A percentile compares a stretch with the other conserved stretches of the same genome.
Evolutionary conservation across 78 protist species (phyloP).

Genomic region (Creolimax fragrantissima): DNA sequence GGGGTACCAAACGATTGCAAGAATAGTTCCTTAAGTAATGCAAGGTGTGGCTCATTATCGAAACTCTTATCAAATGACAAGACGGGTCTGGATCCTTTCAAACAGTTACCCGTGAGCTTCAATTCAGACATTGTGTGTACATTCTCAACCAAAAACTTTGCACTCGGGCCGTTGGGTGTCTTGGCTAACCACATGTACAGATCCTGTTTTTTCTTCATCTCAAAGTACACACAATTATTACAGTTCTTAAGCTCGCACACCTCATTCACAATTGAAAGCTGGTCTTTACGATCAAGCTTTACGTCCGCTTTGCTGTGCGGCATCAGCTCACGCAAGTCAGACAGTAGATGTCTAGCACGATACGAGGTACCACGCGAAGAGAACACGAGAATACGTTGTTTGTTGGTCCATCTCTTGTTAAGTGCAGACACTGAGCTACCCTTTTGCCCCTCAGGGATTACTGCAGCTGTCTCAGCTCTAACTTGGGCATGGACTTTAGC

Average conservation of each 20-base stretch:
- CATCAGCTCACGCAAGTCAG: slow-evolving; percentile 39
- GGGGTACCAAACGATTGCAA: slow-evolving; percentile 77
- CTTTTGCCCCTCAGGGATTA: neutral
- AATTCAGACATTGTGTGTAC: slow-evolving; percentile 84
- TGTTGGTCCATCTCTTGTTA: slow-evolving; percentile 8
- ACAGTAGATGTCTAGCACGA: slow-evolving; percentile 69
- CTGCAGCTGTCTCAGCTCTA: neutral
- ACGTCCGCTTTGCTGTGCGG: neutral
- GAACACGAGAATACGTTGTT: slow-evolving; percentile 41
- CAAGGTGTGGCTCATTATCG: slow-evolving; percentile 49
- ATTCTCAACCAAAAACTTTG: slow-evolving; percentile 70
- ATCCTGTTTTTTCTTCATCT: slow-evolving; percentile 52
- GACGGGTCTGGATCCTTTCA: slow-evolving; percentile 86
- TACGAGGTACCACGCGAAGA: slow-evolving; percentile 43
- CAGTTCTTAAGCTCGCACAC: slow-evolving; percentile 61
- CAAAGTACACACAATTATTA: slow-evolving; percentile 66
- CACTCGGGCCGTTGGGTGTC: slow-evolving; percentile 82
- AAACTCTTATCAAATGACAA: slow-evolving; percentile 79
- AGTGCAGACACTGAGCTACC: neutral
- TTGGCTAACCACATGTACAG: slow-evolving; percentile 73
- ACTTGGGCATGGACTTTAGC: neutral
- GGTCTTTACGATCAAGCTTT: slow-evolving; percentile 15
- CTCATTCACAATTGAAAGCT: slow-evolving; percentile 58
- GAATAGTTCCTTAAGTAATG: slow-evolving; percentile 65
- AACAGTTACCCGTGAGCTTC: slow-evolving; percentile 90